These are phyloP conservation scores for Leishmania mexicana DNA, from an alignment of 208 protist species.

Conservation along the genomic window DNA sequence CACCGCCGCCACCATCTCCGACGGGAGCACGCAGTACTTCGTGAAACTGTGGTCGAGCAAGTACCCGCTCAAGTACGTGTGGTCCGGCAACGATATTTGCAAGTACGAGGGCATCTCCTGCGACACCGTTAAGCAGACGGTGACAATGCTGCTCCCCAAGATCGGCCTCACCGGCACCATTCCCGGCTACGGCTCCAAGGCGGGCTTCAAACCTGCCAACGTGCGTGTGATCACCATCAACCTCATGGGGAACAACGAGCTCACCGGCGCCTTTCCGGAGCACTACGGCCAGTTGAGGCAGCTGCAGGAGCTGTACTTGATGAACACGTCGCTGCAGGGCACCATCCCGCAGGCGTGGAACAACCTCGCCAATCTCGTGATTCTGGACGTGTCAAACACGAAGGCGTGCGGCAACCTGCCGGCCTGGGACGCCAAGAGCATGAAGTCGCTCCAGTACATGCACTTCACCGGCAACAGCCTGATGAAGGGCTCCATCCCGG, in stretches of 20 bases:
- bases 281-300: constrained; percentile 30
- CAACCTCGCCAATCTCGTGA: constrained; percentile 23
- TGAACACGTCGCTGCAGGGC: constrained; percentile 30
- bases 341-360: constrained; percentile 45
- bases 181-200: constrained; percentile 20
- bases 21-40: constrained; percentile 39
- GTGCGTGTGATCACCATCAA: constrained; percentile 35
- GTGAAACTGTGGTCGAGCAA: constrained; percentile 23
- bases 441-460: constrained; percentile 28
- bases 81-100: constrained; percentile 44
- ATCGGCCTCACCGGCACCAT: constrained; percentile 35
- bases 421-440: constrained; percentile 26
- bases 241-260: constrained; percentile 23
- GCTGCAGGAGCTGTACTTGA: constrained; percentile 35
- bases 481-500: constrained; percentile 37
- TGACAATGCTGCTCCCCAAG: constrained; percentile 23
- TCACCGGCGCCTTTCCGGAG: constrained; percentile 34
- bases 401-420: constrained; percentile 44
- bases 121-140: constrained; percentile 27
- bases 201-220: constrained; percentile 19
- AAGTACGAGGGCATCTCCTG: constrained; percentile 46
- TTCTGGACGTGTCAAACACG: constrained; percentile 37
- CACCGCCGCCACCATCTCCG: constrained; percentile 12
- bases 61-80: constrained; percentile 37
- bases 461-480: constrained; percentile 24